Evolutionary conservation across 2,329 filamentous ascomycete genomes (phyloP).

Genomic region (Leptographium galeiforme): DNA sequence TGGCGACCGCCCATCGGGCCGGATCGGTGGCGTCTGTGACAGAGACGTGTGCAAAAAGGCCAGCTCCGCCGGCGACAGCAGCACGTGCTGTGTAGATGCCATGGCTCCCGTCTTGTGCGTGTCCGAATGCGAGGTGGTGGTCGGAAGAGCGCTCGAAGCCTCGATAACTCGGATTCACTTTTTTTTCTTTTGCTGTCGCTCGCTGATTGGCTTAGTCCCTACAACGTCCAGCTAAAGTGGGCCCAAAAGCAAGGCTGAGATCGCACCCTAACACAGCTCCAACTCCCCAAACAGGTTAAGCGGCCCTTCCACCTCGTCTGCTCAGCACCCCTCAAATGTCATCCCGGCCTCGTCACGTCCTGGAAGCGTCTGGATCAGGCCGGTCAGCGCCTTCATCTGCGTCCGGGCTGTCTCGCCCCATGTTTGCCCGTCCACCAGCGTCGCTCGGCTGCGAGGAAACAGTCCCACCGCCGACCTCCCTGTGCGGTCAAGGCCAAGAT

Average conservation of each 20-base stretch:
- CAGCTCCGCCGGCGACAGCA: constrained; percentile 89
- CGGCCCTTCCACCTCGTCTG: too few relatives aligned
- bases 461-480: constrained; percentile 9
- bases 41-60: constrained; percentile 89
- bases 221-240: constrained; percentile 1
- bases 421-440: constrained; percentile 4
- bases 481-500: constrained; percentile 6
- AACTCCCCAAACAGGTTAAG: too few relatives aligned
- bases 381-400: constrained; percentile 9
- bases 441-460: constrained; percentile 9
- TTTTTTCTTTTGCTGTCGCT: not conserved
- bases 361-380: constrained; percentile 8
- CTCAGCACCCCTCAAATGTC: constrained; percentile 5
- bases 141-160: not conserved
- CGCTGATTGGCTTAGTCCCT: not conserved
- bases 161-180: not conserved
- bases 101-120: constrained; percentile 25
- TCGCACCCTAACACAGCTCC: not conserved
- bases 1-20: constrained; percentile 70
- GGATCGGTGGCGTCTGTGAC: constrained; percentile 66
- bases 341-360: not conserved
- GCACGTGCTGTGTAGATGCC: constrained; percentile 52
- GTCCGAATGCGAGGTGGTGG: not conserved
- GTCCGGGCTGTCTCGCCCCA: constrained; percentile 10
- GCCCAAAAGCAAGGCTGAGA: not conserved